These are phyloP conservation scores for Fomitopsis pinicola DNA, from an alignment of 1,284 basidiomycete genomes.

Conservation along the genomic window DNA sequence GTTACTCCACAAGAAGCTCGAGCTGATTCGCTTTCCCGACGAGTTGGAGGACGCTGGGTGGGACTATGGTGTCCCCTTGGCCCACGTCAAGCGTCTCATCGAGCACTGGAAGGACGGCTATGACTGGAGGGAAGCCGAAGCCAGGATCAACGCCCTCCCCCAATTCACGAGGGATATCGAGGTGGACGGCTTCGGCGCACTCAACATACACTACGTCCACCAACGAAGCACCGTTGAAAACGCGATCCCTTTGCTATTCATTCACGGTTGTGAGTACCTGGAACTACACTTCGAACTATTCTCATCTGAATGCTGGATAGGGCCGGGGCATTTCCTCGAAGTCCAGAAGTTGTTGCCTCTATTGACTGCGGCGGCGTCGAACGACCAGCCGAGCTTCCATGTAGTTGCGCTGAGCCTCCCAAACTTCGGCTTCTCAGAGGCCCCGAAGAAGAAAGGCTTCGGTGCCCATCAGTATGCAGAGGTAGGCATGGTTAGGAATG, in stretches of 20 bases:
- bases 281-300: too few relatives aligned
- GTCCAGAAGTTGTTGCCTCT: constrained; percentile 29
- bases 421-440: constrained; percentile 35
- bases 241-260: constrained; percentile 47
- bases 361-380: constrained; percentile 15
- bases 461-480: constrained; percentile 22
- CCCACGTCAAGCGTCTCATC: constrained; percentile 38
- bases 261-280: constrained; percentile 44
- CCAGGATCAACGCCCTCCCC: constrained; percentile 38
- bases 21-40: constrained; percentile 38
- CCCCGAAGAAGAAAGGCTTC: constrained; percentile 32
- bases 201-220: constrained; percentile 50
- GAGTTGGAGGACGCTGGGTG: constrained; percentile 41
- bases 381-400: constrained; percentile 36
- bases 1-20: constrained; percentile 36
- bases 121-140: constrained; percentile 44
- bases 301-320: constrained; percentile 14
- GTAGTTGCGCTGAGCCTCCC: constrained; percentile 42
- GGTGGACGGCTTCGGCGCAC: constrained; percentile 36
- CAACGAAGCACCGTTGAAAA: constrained; percentile 34
- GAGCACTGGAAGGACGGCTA: constrained; percentile 40
- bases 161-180: constrained; percentile 44
- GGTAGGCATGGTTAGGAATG: constrained; percentile 1
- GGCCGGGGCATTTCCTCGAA: constrained; percentile 44
- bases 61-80: constrained; percentile 44